A percentile compares a stretch with the other conserved stretches of the same genome.
Evolutionary conservation across 2,329 filamentous ascomycete genomes (phyloP).

Genomic region (Daldinia eschscholtzii): DNA sequence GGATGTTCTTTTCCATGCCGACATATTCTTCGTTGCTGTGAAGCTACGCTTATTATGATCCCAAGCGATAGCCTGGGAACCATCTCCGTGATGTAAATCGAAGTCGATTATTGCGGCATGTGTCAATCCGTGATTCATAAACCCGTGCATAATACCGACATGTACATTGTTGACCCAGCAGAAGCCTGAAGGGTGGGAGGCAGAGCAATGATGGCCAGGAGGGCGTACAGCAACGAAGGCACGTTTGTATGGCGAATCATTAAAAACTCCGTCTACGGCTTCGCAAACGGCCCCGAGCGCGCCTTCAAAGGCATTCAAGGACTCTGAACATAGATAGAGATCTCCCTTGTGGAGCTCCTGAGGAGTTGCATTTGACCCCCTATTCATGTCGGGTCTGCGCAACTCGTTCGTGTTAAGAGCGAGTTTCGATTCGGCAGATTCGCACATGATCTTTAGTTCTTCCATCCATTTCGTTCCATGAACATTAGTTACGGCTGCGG

Average conservation of each 20-base stretch:
- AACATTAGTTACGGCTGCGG: slow-evolving; percentile 86
- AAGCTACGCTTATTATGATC: slow-evolving; percentile 82
- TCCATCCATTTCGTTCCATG: slow-evolving; percentile 95
- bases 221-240: slow-evolving; percentile 94
- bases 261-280: slow-evolving; percentile 88
- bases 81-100: slow-evolving; percentile 91
- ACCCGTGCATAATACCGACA: slow-evolving; percentile 92
- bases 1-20: slow-evolving; percentile 82
- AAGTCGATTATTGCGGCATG: slow-evolving; percentile 96
- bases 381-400: slow-evolving; percentile 73
- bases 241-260: slow-evolving; percentile 70
- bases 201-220: slow-evolving; percentile 95
- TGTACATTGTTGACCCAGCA: slow-evolving; percentile 99
- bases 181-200: slow-evolving; percentile 90
- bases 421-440: slow-evolving; percentile 81
- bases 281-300: slow-evolving; percentile 94
- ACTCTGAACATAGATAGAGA: slow-evolving; percentile 89
- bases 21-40: slow-evolving; percentile 72
- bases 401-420: slow-evolving; percentile 84
- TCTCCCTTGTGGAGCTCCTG: slow-evolving; percentile 86
- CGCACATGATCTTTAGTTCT: slow-evolving; percentile 87
- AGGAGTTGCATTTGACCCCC: slow-evolving; percentile 60
- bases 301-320: slow-evolving; percentile 87
- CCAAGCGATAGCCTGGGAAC: slow-evolving; percentile 96
- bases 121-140: slow-evolving; percentile 85